Conservation (phyloP, 164 flowering plant genomes). For the Nelumbo lutea region DNA sequence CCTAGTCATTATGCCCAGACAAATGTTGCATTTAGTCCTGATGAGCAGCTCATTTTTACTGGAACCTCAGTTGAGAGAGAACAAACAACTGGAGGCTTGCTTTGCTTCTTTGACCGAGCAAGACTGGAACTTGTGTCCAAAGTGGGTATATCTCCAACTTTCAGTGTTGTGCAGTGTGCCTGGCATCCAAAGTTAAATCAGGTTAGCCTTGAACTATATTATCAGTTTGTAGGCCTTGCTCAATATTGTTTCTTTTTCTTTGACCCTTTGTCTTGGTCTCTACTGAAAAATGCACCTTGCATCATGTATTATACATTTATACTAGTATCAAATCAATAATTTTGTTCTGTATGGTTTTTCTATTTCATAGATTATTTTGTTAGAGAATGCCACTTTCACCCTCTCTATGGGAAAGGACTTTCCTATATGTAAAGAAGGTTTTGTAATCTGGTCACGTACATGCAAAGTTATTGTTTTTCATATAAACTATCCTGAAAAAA, state of each 20-base stretch:
- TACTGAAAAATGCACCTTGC: background rate
- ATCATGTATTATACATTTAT: background rate
- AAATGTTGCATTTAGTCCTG: constrained; percentile 85
- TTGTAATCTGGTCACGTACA: too few relatives aligned
- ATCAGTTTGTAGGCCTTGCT: too few relatives aligned
- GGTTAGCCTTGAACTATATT: constrained; percentile 35
- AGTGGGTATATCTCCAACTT: constrained; percentile 88
- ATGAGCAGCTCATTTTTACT: constrained; percentile 83
- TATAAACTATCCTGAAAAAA: too few relatives aligned
- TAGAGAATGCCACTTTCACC: too few relatives aligned
- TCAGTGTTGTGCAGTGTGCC: constrained; percentile 87
- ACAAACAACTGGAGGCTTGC: constrained; percentile 70
- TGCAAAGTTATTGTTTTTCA: too few relatives aligned
- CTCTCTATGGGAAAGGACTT: too few relatives aligned
- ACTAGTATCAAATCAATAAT: too few relatives aligned
- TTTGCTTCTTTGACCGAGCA: constrained; percentile 74
- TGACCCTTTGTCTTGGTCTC: background rate
- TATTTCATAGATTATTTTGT: too few relatives aligned
- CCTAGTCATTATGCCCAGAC: constrained; percentile 97
- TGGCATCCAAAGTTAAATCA: constrained; percentile 98
- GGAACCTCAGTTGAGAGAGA: constrained; percentile 95
- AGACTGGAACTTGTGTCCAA: constrained; percentile 87
- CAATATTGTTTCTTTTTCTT: background rate
- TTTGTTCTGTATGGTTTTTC: too few relatives aligned
- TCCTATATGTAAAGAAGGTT: too few relatives aligned